phyloP scores from a whole-genome alignment of 345 rosid genomes.

The Bruguiera parviflora region DNA sequence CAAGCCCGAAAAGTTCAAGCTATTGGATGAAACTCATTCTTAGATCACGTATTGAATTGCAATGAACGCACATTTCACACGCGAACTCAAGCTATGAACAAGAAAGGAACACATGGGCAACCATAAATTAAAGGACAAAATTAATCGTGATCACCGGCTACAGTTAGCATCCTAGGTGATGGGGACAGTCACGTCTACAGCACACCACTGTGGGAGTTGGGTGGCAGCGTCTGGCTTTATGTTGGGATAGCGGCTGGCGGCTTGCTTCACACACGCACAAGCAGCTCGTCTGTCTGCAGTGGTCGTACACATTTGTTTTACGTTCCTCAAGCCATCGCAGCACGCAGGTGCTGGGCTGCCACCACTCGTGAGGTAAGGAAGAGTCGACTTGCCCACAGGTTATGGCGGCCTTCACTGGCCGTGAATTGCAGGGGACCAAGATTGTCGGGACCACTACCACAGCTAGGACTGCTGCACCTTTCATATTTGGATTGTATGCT shows the following conservation, averaged over 20 bases:
- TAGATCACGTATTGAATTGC: too few relatives aligned
- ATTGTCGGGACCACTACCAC: not conserved
- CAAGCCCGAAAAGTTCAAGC: too few relatives aligned
- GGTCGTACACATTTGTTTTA: slow-evolving; percentile 7
- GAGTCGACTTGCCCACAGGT: slow-evolving; percentile 12
- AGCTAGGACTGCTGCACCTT: not conserved
- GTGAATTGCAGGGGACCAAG: not conserved
- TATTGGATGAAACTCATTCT: too few relatives aligned
- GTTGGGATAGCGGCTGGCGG: slow-evolving; percentile 1
- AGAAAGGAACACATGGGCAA: too few relatives aligned
- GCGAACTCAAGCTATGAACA: too few relatives aligned
- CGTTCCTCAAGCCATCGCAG: slow-evolving; percentile 10
- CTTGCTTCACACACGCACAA: slow-evolving; percentile 23
- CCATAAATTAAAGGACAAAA: not conserved
- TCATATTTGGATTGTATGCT: not conserved
- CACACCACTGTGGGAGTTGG: slow-evolving; percentile 23
- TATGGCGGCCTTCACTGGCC: slow-evolving; percentile 15
- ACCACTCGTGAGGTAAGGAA: slow-evolving; percentile 5
- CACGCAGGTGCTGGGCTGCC: slow-evolving; percentile 9
- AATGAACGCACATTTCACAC: too few relatives aligned
- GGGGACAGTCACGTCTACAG: slow-evolving; percentile 15
- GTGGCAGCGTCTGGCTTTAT: slow-evolving; percentile 23
- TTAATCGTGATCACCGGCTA: not conserved
- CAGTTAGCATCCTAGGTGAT: slow-evolving; percentile 19
- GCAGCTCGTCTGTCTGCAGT: slow-evolving; percentile 23